Percentiles rank a stretch among this genome's conserved stretches.
phyloP scores from a whole-genome alignment of 768 basidiomycete genomes.

The Cubamyces sp. region DNA sequence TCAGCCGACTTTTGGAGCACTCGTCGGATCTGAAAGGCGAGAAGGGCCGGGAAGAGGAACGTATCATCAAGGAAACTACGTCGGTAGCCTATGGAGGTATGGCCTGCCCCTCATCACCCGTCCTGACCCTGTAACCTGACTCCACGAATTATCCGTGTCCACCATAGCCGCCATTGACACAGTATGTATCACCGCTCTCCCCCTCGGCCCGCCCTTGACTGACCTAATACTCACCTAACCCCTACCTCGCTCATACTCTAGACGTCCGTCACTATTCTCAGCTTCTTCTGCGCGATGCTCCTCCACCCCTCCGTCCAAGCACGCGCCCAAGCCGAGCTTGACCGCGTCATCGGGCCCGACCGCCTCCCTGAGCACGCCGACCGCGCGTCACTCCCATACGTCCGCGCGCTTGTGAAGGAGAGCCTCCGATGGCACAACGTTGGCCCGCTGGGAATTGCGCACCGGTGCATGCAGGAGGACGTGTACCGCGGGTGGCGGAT shows the following conservation, averaged over 20 bases:
- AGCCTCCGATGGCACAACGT: conserved; percentile 19
- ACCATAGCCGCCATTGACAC: conserved; percentile 4
- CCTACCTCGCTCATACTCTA: neutral
- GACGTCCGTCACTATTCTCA: neutral
- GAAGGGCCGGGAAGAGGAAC: neutral
- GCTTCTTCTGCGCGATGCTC: conserved; percentile 16
- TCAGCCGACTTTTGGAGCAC: neutral
- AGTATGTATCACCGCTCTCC: neutral
- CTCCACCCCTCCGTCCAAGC: conserved; percentile 18
- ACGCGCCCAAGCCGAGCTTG: conserved; percentile 25
- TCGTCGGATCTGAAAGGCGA: neutral
- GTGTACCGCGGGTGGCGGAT: conserved; percentile 45
- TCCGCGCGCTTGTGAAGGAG: conserved; percentile 25
- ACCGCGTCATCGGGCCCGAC: conserved; percentile 18
- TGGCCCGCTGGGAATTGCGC: conserved; percentile 23
- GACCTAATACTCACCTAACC: no score
- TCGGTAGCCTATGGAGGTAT: conserved; percentile 15
- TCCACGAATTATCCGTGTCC: no score
- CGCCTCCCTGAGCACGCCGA: conserved; percentile 24
- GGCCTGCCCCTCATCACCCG: neutral
- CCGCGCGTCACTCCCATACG: conserved; percentile 18
- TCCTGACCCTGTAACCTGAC: neutral
- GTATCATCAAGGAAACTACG: conserved; percentile 11
- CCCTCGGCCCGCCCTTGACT: no score
- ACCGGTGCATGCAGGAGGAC: conserved; percentile 43